Conservation (phyloP, 768 basidiomycete genomes). For the Suillus luteus region DNA sequence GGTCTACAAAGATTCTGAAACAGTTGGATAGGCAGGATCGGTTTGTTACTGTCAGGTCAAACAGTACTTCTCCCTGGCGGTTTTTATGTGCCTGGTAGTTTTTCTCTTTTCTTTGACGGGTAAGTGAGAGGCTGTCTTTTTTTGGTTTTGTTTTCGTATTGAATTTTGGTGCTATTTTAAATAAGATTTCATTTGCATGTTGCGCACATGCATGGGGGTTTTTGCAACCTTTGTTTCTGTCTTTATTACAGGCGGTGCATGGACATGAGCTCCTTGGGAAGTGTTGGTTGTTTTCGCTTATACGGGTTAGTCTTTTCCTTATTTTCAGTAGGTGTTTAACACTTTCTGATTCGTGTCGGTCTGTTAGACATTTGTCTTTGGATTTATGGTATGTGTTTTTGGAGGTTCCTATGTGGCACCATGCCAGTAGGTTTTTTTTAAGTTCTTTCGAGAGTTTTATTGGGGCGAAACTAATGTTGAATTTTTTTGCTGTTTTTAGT, state of each 20-base stretch:
- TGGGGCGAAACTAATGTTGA: slow-evolving; percentile 1
- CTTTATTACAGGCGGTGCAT: no score
- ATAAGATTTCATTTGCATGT: no score
- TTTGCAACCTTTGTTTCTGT: no score
- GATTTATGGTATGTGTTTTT: background rate
- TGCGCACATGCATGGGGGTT: no score
- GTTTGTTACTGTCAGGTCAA: background rate
- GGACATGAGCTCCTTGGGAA: no score
- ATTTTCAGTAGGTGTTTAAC: no score
- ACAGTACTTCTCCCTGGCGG: background rate
- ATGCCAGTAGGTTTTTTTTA: slow-evolving; percentile 9
- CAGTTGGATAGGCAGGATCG: no score
- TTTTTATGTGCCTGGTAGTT: background rate
- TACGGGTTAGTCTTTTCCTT: no score
- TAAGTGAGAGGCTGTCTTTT: background rate
- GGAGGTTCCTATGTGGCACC: slow-evolving; percentile 14
- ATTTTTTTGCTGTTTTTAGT: slow-evolving; percentile 2
- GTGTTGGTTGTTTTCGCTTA: no score
- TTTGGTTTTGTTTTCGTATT: background rate
- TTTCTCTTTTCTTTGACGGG: background rate
- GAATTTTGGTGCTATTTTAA: background rate
- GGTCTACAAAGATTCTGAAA: no score
- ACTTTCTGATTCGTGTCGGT: no score
- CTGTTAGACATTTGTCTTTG: background rate
- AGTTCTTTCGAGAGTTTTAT: background rate